phyloP scores from a whole-genome alignment of 257 asterid genomes.

The Solanum verrucosum region DNA sequence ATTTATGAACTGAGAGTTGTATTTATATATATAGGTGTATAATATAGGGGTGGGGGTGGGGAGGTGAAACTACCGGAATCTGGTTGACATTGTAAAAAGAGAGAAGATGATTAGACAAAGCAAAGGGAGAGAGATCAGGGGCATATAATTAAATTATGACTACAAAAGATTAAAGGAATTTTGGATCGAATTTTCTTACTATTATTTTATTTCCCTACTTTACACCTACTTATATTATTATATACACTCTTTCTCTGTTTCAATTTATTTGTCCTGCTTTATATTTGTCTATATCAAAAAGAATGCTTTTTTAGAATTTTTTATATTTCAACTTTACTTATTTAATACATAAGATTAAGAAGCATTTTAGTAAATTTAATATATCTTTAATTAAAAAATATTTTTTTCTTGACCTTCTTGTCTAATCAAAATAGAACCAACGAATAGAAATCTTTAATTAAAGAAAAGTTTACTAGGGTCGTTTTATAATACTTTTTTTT shows the following conservation, averaged over 20 bases:
- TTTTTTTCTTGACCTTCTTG: not conserved
- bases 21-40: slow-evolving; percentile 3
- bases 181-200: slow-evolving; percentile 9
- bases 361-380: not conserved
- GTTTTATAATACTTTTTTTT: not conserved
- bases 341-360: not conserved
- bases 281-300: too few species aligned
- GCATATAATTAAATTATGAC: slow-evolving; percentile 8
- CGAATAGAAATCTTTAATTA: not conserved
- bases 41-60: slow-evolving; percentile 13
- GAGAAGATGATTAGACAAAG: slow-evolving; percentile 15
- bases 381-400: not conserved
- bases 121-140: not conserved
- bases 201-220: slow-evolving; percentile 5
- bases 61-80: slow-evolving; percentile 24
- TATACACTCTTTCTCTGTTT: not conserved
- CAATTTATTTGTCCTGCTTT: too few species aligned
- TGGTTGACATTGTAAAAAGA: slow-evolving; percentile 36
- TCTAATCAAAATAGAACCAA: not conserved
- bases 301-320: not conserved
- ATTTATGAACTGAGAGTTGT: slow-evolving; percentile 1
- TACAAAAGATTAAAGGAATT: slow-evolving; percentile 1
- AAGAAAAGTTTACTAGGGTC: not conserved
- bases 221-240: not conserved
- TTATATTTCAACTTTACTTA: not conserved